Evolutionary conservation across 768 basidiomycete genomes (phyloP), one percentile per base, ranked within the genome.

Genomic region (Suillus decipiens): DNA sequence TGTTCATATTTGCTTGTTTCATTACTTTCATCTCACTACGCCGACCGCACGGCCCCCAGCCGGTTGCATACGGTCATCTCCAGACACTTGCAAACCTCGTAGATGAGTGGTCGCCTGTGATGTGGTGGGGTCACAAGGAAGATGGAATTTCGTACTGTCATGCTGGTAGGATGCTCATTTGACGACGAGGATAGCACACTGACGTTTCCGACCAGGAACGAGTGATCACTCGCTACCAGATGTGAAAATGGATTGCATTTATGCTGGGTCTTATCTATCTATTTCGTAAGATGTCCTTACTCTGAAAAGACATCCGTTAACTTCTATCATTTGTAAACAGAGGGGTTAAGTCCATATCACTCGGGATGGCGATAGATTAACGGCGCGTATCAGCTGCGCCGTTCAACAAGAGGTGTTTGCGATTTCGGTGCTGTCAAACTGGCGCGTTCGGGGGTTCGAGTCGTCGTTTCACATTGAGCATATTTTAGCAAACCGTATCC

Each of bases 41-140:
- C 45, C 67, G 19, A 28, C 73, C 66, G 9, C 62, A 45, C 15
- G 73, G 73, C 3, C 65, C 70, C 1, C 76, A 76, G 42, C 76
- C 73, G 0, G 72, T 71, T 6, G 68, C 70, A n/a, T 77, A 76
- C 36, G 74, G 76, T 5, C 74, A 76, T 22, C 61, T 77, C 6
- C 72, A 75, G 48, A 76, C 72, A n/a, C 68, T 77, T 14, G 72
- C 71, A 2, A 75, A 77, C 60, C 60, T 76, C 62, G 67, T 75
- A 36, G 76, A 77, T 61, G 75, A 77, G 22, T 73, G 76, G 76
- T 71, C 71, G n/a, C 63, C 68, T 1, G 71, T 63, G 11, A 72
- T 75, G 68, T 70, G 73, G 73, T 75, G 73, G 70, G 73, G 72
- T 22, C 65, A 67, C 22, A 75, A 73, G 19, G 48, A 53, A 0